A percentile compares a stretch with the other conserved stretches of the same genome.
These are phyloP conservation scores for Cladophialophora psammophila DNA, from an alignment of 2,329 filamentous ascomycete genomes.

Conservation along the genomic window DNA sequence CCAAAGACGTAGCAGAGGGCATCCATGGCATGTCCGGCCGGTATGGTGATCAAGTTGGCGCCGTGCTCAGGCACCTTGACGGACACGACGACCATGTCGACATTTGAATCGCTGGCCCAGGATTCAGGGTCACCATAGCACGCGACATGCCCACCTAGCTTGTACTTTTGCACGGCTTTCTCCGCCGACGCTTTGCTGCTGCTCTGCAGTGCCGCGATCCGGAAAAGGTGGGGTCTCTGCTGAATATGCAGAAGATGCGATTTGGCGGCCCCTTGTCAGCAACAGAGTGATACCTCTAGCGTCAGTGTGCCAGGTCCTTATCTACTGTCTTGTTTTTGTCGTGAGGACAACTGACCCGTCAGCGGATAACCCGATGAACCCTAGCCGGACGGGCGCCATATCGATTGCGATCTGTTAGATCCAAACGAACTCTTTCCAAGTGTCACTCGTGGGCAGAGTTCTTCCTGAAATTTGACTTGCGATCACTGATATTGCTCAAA, in stretches of 20 bases:
- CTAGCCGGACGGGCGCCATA: conserved; percentile 27
- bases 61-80: conserved; percentile 59
- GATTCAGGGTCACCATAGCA: conserved; percentile 54
- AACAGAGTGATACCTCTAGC: background rate
- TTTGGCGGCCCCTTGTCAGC: conserved; percentile 28
- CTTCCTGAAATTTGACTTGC: background rate
- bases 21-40: conserved; percentile 32
- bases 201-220: conserved; percentile 46
- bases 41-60: conserved; percentile 36
- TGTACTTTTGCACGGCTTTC: conserved; percentile 52
- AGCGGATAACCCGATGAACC: conserved; percentile 28
- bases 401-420: background rate
- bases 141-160: conserved; percentile 51
- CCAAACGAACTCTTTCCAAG: background rate
- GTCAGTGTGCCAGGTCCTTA: background rate
- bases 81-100: conserved; percentile 63
- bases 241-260: conserved; percentile 25
- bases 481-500: background rate
- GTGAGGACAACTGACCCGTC: conserved; percentile 22
- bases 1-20: conserved; percentile 35
- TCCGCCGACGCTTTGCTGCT: conserved; percentile 54
- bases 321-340: background rate
- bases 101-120: conserved; percentile 56
- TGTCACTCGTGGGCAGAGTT: background rate
- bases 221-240: conserved; percentile 11